Conservation (phyloP, 371 early-diverging fungal genomes). For the Thermomucor indicae-seudaticae region DNA sequence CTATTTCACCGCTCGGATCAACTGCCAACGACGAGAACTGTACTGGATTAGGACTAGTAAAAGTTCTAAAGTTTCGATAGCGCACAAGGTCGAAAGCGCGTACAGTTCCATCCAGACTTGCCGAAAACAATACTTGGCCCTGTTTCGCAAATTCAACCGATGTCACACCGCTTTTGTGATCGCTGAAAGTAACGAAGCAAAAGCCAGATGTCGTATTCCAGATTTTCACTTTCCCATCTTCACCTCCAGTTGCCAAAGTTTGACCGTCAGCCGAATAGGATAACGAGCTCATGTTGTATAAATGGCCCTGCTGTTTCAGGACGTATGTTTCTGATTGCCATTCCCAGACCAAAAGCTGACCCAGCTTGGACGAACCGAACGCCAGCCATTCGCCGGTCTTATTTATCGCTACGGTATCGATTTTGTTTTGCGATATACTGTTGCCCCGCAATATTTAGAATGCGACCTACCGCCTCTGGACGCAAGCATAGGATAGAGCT, state of each 20-base stretch:
- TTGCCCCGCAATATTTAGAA: neutral
- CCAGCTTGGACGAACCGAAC: conserved; percentile 86
- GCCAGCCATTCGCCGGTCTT: conserved; percentile 96
- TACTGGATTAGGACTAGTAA: conserved; percentile 93
- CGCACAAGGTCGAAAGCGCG: conserved; percentile 95
- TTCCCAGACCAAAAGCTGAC: conserved; percentile 98
- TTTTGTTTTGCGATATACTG: conserved; percentile 91
- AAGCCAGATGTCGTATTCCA: conserved; percentile 96
- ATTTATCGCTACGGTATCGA: conserved; percentile 87
- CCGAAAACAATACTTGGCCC: conserved; percentile 90
- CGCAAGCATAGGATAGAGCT: no score
- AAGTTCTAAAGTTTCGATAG: conserved; percentile 97
- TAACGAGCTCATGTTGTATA: conserved; percentile 86
- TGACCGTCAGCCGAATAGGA: conserved; percentile 94
- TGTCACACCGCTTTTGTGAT: conserved; percentile 82
- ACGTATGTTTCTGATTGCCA: conserved; percentile 99
- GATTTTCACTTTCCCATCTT: conserved; percentile 95
- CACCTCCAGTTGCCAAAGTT: conserved; percentile 92
- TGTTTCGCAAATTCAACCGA: conserved; percentile 90
- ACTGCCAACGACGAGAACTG: conserved; percentile 93
- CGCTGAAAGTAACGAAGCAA: conserved; percentile 96
- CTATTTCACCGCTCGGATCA: conserved; percentile 95
- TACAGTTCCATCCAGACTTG: conserved; percentile 96
- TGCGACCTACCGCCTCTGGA: neutral
- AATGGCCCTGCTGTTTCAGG: conserved; percentile 97